A percentile compares a stretch with the other conserved stretches of the same genome.
phyloP scores from a whole-genome alignment of 176 grass and related monocot species.

The Phoenix dactylifera region DNA sequence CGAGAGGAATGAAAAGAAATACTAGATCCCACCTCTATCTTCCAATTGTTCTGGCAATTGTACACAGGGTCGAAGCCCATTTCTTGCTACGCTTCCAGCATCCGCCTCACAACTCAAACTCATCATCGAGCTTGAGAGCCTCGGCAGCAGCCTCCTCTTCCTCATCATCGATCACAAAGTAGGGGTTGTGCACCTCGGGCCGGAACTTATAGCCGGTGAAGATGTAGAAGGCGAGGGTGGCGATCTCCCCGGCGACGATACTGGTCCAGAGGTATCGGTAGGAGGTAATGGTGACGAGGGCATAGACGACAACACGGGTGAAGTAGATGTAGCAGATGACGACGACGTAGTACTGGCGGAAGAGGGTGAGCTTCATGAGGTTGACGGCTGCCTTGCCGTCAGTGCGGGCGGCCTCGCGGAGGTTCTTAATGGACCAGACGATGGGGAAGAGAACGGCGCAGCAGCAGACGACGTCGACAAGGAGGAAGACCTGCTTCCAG shows the following conservation, averaged over 20 bases:
- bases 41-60: not conserved
- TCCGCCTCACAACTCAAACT: slow-evolving; percentile 72
- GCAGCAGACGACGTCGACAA: slow-evolving; percentile 93
- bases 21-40: not conserved
- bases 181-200: slow-evolving; percentile 82
- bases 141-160: slow-evolving; percentile 84
- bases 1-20: not conserved
- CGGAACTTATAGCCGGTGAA: slow-evolving; percentile 86
- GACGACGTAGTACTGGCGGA: slow-evolving; percentile 93
- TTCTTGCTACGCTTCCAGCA: not conserved
- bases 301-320: slow-evolving; percentile 82
- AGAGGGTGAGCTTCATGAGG: slow-evolving; percentile 93
- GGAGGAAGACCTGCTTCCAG: slow-evolving; percentile 86
- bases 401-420: slow-evolving; percentile 75
- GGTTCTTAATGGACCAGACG: slow-evolving; percentile 97
- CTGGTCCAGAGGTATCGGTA: slow-evolving; percentile 90
- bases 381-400: slow-evolving; percentile 57
- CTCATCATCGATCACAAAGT: slow-evolving; percentile 70
- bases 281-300: slow-evolving; percentile 74
- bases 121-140: slow-evolving; percentile 84
- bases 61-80: not conserved
- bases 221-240: slow-evolving; percentile 77
- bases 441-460: slow-evolving; percentile 87
- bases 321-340: slow-evolving; percentile 99
- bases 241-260: slow-evolving; percentile 62